Conservation (phyloP, 2,329 filamentous ascomycete genomes). For the Coleophoma cylindrospora region DNA sequence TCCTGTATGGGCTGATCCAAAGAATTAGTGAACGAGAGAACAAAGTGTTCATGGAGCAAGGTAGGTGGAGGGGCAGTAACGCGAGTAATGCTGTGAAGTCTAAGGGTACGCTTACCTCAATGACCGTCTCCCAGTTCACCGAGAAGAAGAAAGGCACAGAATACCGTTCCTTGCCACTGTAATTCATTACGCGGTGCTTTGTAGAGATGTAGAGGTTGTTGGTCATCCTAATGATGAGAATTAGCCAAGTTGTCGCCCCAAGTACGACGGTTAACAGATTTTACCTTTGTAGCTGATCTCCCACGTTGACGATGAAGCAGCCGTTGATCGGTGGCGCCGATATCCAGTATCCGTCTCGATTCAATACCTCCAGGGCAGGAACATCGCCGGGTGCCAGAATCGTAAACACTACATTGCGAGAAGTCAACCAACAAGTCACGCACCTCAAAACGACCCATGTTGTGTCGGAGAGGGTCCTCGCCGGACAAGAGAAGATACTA, state of each 20-base stretch:
- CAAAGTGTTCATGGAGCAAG: not conserved
- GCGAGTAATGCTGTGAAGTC: not conserved
- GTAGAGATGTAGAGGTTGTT: slow-evolving; percentile 36
- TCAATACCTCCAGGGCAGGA: slow-evolving; percentile 16
- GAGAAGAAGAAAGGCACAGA: slow-evolving; percentile 13
- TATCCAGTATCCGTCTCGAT: slow-evolving; percentile 7
- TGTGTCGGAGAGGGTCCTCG: not conserved
- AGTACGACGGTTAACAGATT: too few species aligned
- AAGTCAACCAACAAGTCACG: too few species aligned
- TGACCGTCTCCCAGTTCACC: slow-evolving; percentile 10
- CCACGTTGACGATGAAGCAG: slow-evolving; percentile 40
- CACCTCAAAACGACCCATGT: not conserved
- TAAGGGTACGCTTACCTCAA: not conserved
- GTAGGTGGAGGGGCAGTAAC: too few species aligned
- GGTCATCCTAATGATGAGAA: slow-evolving; percentile 23
- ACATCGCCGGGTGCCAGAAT: slow-evolving; percentile 14
- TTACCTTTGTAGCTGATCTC: slow-evolving; percentile 37
- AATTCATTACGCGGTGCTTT: slow-evolving; percentile 5
- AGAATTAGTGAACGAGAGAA: not conserved
- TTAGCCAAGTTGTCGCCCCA: too few species aligned
- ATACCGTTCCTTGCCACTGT: slow-evolving; percentile 3
- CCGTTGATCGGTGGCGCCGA: slow-evolving; percentile 4
- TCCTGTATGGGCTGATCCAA: not conserved
- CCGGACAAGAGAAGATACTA: not conserved
- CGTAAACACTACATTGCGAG: slow-evolving; percentile 9